These are phyloP conservation scores for Diaporthe vaccinii DNA, from an alignment of 2,329 filamentous ascomycete genomes.

Conservation along the genomic window DNA sequence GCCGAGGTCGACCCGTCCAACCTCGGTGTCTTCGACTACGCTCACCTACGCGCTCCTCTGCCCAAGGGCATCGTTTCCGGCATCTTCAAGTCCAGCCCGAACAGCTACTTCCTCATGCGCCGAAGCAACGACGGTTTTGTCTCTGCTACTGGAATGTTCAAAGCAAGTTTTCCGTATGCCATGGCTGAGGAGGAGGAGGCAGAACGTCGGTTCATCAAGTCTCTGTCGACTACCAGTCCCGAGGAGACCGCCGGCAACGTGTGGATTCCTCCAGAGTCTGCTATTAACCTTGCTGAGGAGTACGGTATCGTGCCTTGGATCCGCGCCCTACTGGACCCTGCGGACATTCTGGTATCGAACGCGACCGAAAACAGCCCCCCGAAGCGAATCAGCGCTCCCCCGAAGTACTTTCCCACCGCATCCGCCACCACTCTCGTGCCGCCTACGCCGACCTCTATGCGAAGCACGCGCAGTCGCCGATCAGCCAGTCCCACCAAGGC, in stretches of 20 bases:
- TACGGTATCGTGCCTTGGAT: slow-evolving; percentile 92
- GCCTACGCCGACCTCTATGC: slow-evolving; percentile 61
- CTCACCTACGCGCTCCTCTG: slow-evolving; percentile 91
- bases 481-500: slow-evolving; percentile 71
- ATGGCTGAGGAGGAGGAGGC: slow-evolving; percentile 78
- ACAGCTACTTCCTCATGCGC: slow-evolving; percentile 97
- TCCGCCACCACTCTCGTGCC: slow-evolving; percentile 60
- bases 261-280: slow-evolving; percentile 90
- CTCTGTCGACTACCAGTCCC: slow-evolving; percentile 81
- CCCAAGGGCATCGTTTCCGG: slow-evolving; percentile 93
- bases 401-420: slow-evolving; percentile 71
- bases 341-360: slow-evolving; percentile 75
- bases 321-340: slow-evolving; percentile 89
- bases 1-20: slow-evolving; percentile 80
- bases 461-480: slow-evolving; percentile 65
- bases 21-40: slow-evolving; percentile 92
- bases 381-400: slow-evolving; percentile 85
- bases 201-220: slow-evolving; percentile 89
- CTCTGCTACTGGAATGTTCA: slow-evolving; percentile 92
- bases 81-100: slow-evolving; percentile 90
- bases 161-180: slow-evolving; percentile 87
- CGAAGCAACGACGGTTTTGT: slow-evolving; percentile 87
- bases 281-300: slow-evolving; percentile 85
- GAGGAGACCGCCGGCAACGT: slow-evolving; percentile 98
- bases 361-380: slow-evolving; percentile 69